phyloP scores from a whole-genome alignment of 768 basidiomycete genomes.

The Mycena venus region DNA sequence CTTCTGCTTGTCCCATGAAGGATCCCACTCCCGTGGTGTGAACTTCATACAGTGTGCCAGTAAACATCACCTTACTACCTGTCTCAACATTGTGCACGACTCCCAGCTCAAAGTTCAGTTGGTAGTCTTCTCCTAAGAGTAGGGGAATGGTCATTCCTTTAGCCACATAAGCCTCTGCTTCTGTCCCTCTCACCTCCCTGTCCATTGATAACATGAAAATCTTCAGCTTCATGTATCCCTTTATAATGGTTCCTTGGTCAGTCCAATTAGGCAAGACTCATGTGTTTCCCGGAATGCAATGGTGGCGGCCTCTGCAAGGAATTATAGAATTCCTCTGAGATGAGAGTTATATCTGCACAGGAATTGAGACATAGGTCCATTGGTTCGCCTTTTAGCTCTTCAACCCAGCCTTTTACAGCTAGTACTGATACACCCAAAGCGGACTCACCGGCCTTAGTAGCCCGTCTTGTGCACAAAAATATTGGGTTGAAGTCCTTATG shows the following conservation, averaged over 20 bases:
- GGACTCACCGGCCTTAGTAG: not conserved
- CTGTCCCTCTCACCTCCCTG: not conserved
- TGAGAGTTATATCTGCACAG: not conserved
- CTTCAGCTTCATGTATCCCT: not conserved
- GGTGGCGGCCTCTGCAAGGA: not conserved
- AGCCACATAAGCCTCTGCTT: conserved; percentile 1
- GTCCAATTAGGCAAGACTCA: conserved; percentile 1
- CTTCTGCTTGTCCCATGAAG: not conserved
- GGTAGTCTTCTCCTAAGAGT: not conserved
- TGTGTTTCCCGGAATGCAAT: not conserved
- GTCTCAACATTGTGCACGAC: not conserved
- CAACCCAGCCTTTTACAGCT: conserved; percentile 3
- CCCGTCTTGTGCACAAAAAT: not conserved
- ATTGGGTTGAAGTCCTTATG: not conserved
- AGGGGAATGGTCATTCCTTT: not conserved
- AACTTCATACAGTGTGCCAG: not conserved
- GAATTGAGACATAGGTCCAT: not conserved
- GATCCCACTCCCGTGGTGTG: not conserved
- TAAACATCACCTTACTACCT: not conserved
- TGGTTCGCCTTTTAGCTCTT: not conserved
- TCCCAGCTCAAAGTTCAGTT: not conserved
- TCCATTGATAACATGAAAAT: not conserved
- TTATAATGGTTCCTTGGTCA: too few relatives aligned
- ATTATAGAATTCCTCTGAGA: not conserved
- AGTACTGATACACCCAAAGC: conserved; percentile 4